These are phyloP conservation scores for Alternaria novae-zelandiae DNA, from an alignment of 2,329 filamentous ascomycete genomes.

Conservation along the genomic window DNA sequence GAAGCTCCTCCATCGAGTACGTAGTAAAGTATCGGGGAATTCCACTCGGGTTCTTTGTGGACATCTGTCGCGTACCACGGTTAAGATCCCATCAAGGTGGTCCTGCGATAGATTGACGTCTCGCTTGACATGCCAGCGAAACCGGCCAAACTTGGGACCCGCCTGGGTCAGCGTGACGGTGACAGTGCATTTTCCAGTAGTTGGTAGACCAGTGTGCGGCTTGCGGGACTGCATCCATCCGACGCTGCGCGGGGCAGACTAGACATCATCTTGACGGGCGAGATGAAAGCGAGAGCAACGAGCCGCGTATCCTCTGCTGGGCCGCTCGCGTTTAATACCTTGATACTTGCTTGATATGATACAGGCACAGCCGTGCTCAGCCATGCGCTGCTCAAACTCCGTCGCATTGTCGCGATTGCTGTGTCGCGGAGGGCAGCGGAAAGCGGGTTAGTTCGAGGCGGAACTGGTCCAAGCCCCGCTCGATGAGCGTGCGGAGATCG, in stretches of 20 bases:
- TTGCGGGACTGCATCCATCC: slow-evolving; percentile 4
- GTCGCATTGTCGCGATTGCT: slow-evolving; percentile 21
- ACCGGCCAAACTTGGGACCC: neutral
- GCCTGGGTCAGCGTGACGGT: slow-evolving; percentile 10
- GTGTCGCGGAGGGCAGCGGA: slow-evolving; percentile 15
- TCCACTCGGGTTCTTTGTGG: neutral
- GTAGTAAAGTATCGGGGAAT: neutral
- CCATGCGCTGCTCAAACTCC: slow-evolving; percentile 11
- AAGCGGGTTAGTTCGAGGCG: slow-evolving; percentile 22
- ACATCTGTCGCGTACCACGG: neutral
- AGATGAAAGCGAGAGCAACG: neutral
- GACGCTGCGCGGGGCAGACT: neutral
- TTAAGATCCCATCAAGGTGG: neutral
- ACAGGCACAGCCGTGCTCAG: slow-evolving; percentile 18
- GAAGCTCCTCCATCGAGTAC: neutral
- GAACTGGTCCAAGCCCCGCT: slow-evolving; percentile 16
- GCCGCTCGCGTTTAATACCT: slow-evolving; percentile 14
- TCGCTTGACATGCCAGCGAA: slow-evolving; percentile 6
- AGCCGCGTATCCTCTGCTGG: neutral
- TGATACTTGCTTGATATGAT: slow-evolving; percentile 9
- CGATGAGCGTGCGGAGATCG: slow-evolving; percentile 29
- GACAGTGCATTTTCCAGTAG: neutral
- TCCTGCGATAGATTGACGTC: slow-evolving; percentile 13
- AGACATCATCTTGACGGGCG: neutral
- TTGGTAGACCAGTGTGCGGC: slow-evolving; percentile 5